These are phyloP conservation scores for Cytospora schulzeri DNA, from an alignment of 2,329 filamentous ascomycete species.

Conservation along the genomic window DNA sequence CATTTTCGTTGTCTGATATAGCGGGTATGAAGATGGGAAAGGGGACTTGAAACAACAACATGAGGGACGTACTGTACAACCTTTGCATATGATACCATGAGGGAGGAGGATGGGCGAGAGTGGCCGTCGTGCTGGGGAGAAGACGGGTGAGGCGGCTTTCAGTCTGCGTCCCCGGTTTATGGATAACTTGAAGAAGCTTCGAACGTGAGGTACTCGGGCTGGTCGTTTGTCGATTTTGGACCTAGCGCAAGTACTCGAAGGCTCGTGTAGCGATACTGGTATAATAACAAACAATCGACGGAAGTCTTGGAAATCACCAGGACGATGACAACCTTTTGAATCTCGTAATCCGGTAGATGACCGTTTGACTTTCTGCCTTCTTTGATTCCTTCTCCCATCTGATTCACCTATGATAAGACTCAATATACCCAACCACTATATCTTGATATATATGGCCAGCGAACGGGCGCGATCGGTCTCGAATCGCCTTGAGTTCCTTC, in stretches of 20 bases:
- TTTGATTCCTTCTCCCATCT: neutral
- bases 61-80: conserved; percentile 1
- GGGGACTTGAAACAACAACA: conserved; percentile 1
- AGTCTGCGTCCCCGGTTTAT: neutral
- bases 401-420: too few species aligned
- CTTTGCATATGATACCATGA: conserved; percentile 27
- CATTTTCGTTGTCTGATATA: neutral
- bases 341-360: neutral
- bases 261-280: neutral
- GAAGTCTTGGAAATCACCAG: neutral
- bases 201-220: neutral
- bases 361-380: neutral
- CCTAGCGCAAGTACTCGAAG: neutral
- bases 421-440: too few species aligned
- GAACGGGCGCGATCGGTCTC: too few species aligned
- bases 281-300: neutral
- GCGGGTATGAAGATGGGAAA: neutral
- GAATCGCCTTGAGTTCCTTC: too few species aligned
- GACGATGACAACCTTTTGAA: neutral
- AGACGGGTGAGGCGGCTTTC: neutral
- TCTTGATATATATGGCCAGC: too few species aligned
- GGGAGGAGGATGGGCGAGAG: neutral
- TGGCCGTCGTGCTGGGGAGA: neutral
- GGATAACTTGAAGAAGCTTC: conserved; percentile 4
- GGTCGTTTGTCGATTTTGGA: neutral